Evolutionary conservation across 768 basidiomycete genomes (phyloP).

Genomic region (Leccinum disarticulatum): DNA sequence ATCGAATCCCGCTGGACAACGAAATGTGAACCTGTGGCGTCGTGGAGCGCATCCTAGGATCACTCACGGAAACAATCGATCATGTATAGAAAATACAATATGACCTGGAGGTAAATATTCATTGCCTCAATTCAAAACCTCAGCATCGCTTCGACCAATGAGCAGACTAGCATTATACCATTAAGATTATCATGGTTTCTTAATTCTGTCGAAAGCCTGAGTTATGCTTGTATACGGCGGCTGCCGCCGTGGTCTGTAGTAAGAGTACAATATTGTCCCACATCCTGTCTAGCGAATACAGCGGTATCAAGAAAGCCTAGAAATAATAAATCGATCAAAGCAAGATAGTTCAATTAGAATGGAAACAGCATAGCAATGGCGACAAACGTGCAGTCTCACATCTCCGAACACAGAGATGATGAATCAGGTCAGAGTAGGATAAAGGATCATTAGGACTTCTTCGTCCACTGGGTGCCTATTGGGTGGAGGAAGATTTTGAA

Average conservation of each 20-base stretch:
- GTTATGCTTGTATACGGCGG: neutral
- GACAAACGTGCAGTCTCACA: conserved; percentile 7
- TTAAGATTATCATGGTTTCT: neutral
- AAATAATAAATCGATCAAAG: neutral
- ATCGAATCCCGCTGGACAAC: conserved; percentile 1
- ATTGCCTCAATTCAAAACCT: neutral
- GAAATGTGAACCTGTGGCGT: conserved; percentile 25
- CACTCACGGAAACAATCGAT: conserved; percentile 3
- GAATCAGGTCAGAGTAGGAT: conserved; percentile 32
- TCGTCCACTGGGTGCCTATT: conserved; percentile 72
- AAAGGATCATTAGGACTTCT: conserved; percentile 63
- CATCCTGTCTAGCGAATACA: conserved; percentile 26
- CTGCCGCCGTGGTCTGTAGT: neutral
- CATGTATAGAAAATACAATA: neutral
- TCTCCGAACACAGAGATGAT: conserved; percentile 14
- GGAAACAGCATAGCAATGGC: conserved; percentile 11
- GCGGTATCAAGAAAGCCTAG: conserved; percentile 19
- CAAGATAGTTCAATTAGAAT: conserved; percentile 9
- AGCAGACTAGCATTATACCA: neutral
- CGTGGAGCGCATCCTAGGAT: conserved; percentile 11
- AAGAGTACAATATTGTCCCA: conserved; percentile 18
- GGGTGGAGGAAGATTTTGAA: conserved; percentile 57
- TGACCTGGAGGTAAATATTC: neutral
- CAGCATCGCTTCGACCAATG: neutral
- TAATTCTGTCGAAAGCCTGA: neutral